Base-by-base conservation (phyloP, 176 grass and related monocot genomes). In the Avena sativa region DNA sequence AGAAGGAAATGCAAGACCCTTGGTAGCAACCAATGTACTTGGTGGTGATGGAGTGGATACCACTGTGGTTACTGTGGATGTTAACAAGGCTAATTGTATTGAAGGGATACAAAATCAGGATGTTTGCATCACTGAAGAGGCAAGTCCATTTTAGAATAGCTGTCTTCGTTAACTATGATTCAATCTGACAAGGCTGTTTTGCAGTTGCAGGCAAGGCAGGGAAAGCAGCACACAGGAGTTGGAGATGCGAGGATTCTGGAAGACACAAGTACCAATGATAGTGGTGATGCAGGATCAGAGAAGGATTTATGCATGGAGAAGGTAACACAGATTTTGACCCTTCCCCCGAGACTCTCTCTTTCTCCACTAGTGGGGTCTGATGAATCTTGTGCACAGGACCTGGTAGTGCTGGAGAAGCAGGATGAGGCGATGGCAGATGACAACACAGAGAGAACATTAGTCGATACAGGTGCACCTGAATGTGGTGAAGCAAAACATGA, bases 231-330 rank as follows among this genome's bases (percentile, higher is more conserved):
- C 58, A 43, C 75, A 9, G 85, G 50, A 59, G 76, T 57, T 80
- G 75, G 43, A 74, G 70, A 84, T 51, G 76, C 13, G 74, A 79
- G 36, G 74, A 80, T 66, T 80, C 80, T 80, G 81, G 58, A 84
- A 84, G 75, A 80, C 19, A 47, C 58, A 64, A 59, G 8, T 73
- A 75, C 62, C 75, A 19, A 67, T 59, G 50, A 80, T 51, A 66
- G 38, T 83, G 36, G 75, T 75, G 67, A 87, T 4, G 48, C 65
- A 34, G 80, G 65, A 79, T 76, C 36, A 51, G 48, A 6, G 58
- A 80, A 68, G 30, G 50, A 50, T 80, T 69, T 87, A 60, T 73
- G 58, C 86, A 55, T 40, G n/a, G 84, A 80, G 67, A 87, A 74
- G 58, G 89, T 91, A 76, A 76, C 11, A 15, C 4, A 76, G 74